phyloP scores from a whole-genome alignment of 768 basidiomycete genomes.

The Glaciozyma martinii region DNA sequence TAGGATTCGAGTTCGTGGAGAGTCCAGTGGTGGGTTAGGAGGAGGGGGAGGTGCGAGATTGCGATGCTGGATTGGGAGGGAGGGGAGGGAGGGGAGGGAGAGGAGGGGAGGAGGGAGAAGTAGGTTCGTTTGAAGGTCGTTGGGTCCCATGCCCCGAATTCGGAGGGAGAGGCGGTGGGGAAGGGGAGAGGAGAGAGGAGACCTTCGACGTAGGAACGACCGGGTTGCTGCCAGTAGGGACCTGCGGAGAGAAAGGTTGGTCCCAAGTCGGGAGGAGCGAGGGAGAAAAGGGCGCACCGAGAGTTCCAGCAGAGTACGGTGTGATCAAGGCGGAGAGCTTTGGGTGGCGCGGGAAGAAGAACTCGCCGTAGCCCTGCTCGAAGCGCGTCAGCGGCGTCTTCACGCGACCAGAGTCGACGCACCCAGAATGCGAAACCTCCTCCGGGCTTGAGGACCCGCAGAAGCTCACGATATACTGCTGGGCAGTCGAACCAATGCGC shows the following conservation, averaged over 20 bases:
- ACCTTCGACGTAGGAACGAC: slow-evolving; percentile 62
- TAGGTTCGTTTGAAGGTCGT: slow-evolving; percentile 2
- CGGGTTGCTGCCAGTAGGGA: slow-evolving; percentile 70
- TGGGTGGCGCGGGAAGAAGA: slow-evolving; percentile 57
- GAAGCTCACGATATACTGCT: slow-evolving; percentile 60
- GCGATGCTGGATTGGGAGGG: not conserved
- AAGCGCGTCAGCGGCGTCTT: not conserved
- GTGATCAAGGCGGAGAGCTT: slow-evolving; percentile 53
- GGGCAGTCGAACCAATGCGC: slow-evolving; percentile 74
- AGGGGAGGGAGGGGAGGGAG: not conserved
- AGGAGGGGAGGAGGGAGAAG: slow-evolving; percentile 11
- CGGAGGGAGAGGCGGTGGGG: slow-evolving; percentile 22
- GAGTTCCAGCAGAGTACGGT: slow-evolving; percentile 52
- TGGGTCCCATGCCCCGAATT: slow-evolving; percentile 1
- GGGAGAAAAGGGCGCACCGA: slow-evolving; percentile 14
- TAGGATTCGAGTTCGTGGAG: slow-evolving; percentile 53
- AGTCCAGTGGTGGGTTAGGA: slow-evolving; percentile 8
- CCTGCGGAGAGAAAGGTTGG: slow-evolving; percentile 45
- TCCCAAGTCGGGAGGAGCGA: not conserved
- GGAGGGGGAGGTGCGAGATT: not conserved
- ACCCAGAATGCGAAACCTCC: slow-evolving; percentile 72
- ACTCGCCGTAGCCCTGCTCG: slow-evolving; percentile 53
- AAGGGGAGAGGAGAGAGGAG: slow-evolving; percentile 59
- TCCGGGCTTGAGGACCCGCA: slow-evolving; percentile 51
- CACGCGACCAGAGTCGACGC: slow-evolving; percentile 19